Evolutionary conservation across 140 eudicot genomes (phyloP).

Genomic region (Senecio squalidus): DNA sequence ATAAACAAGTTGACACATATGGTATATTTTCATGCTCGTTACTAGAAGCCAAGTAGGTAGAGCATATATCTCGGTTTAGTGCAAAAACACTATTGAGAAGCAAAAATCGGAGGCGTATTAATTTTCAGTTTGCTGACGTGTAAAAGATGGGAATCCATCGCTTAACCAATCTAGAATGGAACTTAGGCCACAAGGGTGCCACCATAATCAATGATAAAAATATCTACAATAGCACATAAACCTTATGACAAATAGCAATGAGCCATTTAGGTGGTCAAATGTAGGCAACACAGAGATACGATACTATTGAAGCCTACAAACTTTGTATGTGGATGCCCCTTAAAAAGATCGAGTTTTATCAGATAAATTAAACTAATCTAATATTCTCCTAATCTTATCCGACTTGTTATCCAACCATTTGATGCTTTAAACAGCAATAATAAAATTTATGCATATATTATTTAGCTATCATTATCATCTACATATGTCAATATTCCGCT

Average conservation of each 20-base stretch:
- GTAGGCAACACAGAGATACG: constrained; percentile 13
- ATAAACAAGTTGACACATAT: constrained; percentile 27
- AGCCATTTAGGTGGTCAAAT: constrained; percentile 17
- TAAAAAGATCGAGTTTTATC: constrained; percentile 13
- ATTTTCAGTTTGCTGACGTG: constrained; percentile 18
- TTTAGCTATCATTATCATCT: constrained; percentile 33
- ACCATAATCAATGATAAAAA: background rate
- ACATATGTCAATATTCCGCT: constrained; percentile 24
- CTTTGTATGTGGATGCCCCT: constrained; percentile 10
- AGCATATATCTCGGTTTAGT: constrained; percentile 25
- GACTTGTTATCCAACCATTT: constrained; percentile 21
- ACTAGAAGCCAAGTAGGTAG: constrained; percentile 10
- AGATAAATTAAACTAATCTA: constrained; percentile 16
- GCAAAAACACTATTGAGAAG: constrained; percentile 16
- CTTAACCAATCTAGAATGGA: constrained; percentile 11
- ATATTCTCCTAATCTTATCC: constrained; percentile 23
- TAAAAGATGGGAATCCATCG: constrained; percentile 20
- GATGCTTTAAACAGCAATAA: constrained; percentile 29
- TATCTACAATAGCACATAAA: constrained; percentile 2
- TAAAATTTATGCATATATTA: constrained; percentile 23
- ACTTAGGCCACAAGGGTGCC: constrained; percentile 14
- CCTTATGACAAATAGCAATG: constrained; percentile 5
- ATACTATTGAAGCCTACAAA: constrained; percentile 1
- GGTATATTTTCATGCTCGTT: constrained; percentile 5
- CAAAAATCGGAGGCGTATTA: constrained; percentile 13